These are phyloP conservation scores for Catenaria anguillulae DNA, from an alignment of 371 early-diverging fungal species.

Conservation along the genomic window DNA sequence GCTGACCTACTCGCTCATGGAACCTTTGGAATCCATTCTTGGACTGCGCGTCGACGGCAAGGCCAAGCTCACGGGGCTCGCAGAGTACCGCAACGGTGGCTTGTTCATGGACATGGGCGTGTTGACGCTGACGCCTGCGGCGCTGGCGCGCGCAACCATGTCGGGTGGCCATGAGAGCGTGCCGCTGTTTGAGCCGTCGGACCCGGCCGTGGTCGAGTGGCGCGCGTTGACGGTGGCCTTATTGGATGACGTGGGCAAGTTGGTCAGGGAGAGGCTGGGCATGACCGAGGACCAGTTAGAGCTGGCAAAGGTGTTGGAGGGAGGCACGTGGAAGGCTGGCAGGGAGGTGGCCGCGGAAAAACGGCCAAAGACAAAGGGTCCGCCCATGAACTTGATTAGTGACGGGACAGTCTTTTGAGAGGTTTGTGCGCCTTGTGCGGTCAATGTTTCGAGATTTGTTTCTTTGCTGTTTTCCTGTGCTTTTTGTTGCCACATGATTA, in stretches of 20 bases:
- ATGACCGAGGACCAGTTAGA: constrained; percentile 38
- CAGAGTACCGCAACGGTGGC: constrained; percentile 86
- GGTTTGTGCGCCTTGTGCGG: no score
- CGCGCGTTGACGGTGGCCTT: constrained; percentile 73
- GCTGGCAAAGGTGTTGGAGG: constrained; percentile 75
- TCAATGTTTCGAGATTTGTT: no score
- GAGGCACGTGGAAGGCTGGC: constrained; percentile 86
- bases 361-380: constrained; percentile 60
- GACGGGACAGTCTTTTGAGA: constrained; percentile 60
- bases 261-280: constrained; percentile 41
- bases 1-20: constrained; percentile 83
- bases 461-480: no score
- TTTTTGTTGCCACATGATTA: not conserved
- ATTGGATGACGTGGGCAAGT: constrained; percentile 53
- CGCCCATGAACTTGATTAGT: constrained; percentile 69
- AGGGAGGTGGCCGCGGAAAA: constrained; percentile 65
- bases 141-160: not conserved
- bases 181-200: constrained; percentile 59
- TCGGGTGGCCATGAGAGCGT: constrained; percentile 23
- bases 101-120: constrained; percentile 54
- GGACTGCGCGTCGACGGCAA: constrained; percentile 39
- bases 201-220: constrained; percentile 82
- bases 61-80: constrained; percentile 66
- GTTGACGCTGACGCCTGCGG: constrained; percentile 24
- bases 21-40: constrained; percentile 47